Evolutionary conservation across 805 yeast genomes (phyloP).

Genomic region (Candida gorgasii): DNA sequence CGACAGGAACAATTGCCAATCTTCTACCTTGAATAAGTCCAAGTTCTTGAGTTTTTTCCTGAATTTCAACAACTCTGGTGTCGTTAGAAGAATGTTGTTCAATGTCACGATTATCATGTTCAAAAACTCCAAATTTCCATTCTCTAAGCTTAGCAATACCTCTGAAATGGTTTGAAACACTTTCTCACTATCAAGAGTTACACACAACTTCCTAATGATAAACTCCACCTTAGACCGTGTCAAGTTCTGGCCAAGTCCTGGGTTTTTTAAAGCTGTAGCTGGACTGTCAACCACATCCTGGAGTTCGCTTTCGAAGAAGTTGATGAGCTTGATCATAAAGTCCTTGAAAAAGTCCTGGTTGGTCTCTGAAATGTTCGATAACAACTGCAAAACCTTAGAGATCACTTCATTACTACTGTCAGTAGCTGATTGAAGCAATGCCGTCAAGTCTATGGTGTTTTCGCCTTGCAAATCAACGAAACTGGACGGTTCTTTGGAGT

Average conservation of each 20-base stretch:
- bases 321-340: conserved; percentile 71
- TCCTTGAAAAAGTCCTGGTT: conserved; percentile 74
- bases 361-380: conserved; percentile 73
- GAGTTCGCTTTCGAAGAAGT: conserved; percentile 65
- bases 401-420: conserved; percentile 78
- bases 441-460: conserved; percentile 59
- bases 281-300: conserved; percentile 15
- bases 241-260: conserved; percentile 9
- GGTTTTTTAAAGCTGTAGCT: no score
- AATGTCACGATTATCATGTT: conserved; percentile 83
- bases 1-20: conserved; percentile 67
- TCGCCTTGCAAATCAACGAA: conserved; percentile 18
- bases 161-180: conserved; percentile 79
- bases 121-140: conserved; percentile 66
- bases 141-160: conserved; percentile 55
- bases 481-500: conserved; percentile 17
- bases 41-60: conserved; percentile 62
- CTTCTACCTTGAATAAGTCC: conserved; percentile 55
- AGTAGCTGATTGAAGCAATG: conserved; percentile 68
- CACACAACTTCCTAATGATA: conserved; percentile 80
- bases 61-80: conserved; percentile 73
- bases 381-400: conserved; percentile 65
- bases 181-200: conserved; percentile 76
- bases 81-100: conserved; percentile 81
- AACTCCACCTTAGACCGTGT: conserved; percentile 58